Conservation (phyloP, 129 eudicot genomes). For the Smallanthus sonchifolius region DNA sequence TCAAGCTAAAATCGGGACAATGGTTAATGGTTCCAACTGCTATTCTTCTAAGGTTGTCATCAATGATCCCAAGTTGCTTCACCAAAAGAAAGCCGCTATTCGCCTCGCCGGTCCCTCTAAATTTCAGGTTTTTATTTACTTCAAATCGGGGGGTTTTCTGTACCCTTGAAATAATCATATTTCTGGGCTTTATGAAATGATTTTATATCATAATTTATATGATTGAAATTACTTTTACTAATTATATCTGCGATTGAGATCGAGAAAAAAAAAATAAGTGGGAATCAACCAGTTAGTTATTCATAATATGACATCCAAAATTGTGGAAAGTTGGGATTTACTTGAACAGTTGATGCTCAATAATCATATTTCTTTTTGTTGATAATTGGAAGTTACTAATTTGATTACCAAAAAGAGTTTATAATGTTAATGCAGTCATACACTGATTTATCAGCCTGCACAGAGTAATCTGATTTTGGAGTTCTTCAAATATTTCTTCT, state of each 20-base stretch:
- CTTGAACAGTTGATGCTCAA: neutral
- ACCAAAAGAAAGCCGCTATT: conserved; percentile 53
- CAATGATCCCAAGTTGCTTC: conserved; percentile 52
- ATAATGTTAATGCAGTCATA: too few species aligned
- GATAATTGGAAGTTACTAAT: too few species aligned
- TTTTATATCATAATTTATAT: too few species aligned
- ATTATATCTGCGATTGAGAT: too few species aligned
- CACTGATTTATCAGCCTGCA: too few species aligned
- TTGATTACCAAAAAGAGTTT: too few species aligned
- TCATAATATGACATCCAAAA: neutral
- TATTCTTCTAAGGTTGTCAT: conserved; percentile 38
- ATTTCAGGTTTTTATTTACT: conserved; percentile 55
- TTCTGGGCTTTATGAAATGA: neutral
- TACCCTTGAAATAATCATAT: neutral
- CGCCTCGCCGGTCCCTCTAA: conserved; percentile 65
- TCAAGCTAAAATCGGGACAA: conserved; percentile 37
- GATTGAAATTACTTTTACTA: too few species aligned
- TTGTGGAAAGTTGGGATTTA: neutral
- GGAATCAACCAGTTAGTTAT: too few species aligned
- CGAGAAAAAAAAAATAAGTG: too few species aligned
- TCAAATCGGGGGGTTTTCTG: neutral
- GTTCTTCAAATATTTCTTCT: too few species aligned
- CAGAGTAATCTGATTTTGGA: too few species aligned
- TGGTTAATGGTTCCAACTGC: conserved; percentile 27
- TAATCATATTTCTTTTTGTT: too few species aligned